Conservation (phyloP, 140 eudicot genomes). For the Stevia rebaudiana region DNA sequence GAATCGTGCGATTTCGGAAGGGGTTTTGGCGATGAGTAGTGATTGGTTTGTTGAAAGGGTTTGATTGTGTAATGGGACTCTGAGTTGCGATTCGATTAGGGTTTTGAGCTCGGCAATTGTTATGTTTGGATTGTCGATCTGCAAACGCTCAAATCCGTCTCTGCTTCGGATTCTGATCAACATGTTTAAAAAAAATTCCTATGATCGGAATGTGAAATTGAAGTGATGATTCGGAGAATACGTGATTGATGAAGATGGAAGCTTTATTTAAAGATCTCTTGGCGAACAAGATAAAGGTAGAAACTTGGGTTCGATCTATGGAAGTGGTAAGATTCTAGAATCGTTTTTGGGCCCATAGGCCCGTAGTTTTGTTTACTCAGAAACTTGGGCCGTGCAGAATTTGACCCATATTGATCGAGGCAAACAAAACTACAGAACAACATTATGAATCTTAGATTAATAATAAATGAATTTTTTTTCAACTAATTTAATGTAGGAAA, state of each 20-base stretch:
- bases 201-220: neutral
- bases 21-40: slow-evolving; percentile 69
- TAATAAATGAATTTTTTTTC: too few species aligned
- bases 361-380: too few species aligned
- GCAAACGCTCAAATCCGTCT: slow-evolving; percentile 71
- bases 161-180: slow-evolving; percentile 89
- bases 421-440: too few species aligned
- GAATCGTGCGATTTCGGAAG: slow-evolving; percentile 42
- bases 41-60: slow-evolving; percentile 68
- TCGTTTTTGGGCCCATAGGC: too few species aligned
- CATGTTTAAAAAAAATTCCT: slow-evolving; percentile 28
- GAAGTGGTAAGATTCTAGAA: neutral
- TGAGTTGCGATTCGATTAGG: slow-evolving; percentile 66
- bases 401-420: too few species aligned
- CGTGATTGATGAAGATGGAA: neutral
- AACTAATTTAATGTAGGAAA: too few species aligned
- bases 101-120: slow-evolving; percentile 65
- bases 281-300: slow-evolving; percentile 19
- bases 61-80: slow-evolving; percentile 60
- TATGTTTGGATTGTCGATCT: slow-evolving; percentile 57
- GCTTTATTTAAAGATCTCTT: slow-evolving; percentile 14
- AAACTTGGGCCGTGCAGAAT: too few species aligned
- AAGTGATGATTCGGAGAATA: neutral
- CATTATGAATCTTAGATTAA: too few species aligned
- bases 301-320: neutral